Evolutionary conservation across 345 rosid species (phyloP).

Genomic region (Brassica napus): Da-Ae NC_063442.1:3461001-3461500

Average conservation of each 20-base stretch:
- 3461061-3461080: slow-evolving; percentile 49
- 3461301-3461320: no score
- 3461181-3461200: slow-evolving; percentile 34
- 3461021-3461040: not conserved
- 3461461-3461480: no score
- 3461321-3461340: no score
- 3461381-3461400: no score
- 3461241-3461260: not conserved
- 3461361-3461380: no score
- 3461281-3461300: no score
- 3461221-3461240: not conserved
- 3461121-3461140: slow-evolving; percentile 23
- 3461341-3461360: no score
- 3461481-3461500: no score
- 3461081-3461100: slow-evolving; percentile 47
- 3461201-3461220: slow-evolving; percentile 18
- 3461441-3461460: no score
- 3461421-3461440: no score
- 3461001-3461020: slow-evolving; percentile 42
- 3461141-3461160: slow-evolving; percentile 21
- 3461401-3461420: no score
- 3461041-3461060: slow-evolving; percentile 1
- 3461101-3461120: not conserved
- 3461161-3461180: slow-evolving; percentile 20
- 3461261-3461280: not conserved